A percentile compares a stretch with the other conserved stretches of the same genome.
Conservation (phyloP, 2,329 filamentous ascomycete genomes). For the Trichoderma guizhouense region DNA sequence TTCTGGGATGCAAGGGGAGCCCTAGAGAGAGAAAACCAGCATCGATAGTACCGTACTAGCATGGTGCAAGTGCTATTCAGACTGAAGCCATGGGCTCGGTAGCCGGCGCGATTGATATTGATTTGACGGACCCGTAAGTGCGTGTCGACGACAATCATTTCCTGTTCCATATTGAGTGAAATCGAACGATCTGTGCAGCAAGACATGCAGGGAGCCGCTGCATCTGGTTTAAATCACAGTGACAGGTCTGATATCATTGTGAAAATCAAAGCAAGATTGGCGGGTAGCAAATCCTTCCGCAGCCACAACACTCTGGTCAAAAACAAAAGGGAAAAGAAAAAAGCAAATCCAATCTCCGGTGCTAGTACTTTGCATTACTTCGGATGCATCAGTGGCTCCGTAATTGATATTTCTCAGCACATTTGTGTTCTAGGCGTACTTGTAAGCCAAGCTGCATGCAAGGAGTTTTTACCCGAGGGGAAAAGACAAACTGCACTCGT, state of each 20-base stretch:
- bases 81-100: neutral
- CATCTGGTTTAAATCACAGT: neutral
- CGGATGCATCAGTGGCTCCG: neutral
- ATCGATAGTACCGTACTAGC: neutral
- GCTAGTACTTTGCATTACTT: neutral
- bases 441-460: neutral
- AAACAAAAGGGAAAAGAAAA: neutral
- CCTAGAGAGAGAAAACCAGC: neutral
- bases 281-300: neutral
- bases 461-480: neutral
- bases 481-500: neutral
- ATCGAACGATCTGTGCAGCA: slow-evolving; percentile 10
- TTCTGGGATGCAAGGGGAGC: neutral
- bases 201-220: neutral
- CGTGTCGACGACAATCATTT: neutral
- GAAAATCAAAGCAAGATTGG: neutral
- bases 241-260: slow-evolving; percentile 2
- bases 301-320: neutral
- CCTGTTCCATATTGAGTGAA: neutral
- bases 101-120: neutral
- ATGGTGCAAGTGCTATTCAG: neutral
- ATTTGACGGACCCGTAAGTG: neutral
- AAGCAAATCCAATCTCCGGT: neutral
- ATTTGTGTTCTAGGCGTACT: neutral
- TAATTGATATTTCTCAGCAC: neutral